Evolutionary conservation across 2,329 filamentous ascomycete genomes (phyloP).

Genomic region (Trichoderma sp.): DNA sequence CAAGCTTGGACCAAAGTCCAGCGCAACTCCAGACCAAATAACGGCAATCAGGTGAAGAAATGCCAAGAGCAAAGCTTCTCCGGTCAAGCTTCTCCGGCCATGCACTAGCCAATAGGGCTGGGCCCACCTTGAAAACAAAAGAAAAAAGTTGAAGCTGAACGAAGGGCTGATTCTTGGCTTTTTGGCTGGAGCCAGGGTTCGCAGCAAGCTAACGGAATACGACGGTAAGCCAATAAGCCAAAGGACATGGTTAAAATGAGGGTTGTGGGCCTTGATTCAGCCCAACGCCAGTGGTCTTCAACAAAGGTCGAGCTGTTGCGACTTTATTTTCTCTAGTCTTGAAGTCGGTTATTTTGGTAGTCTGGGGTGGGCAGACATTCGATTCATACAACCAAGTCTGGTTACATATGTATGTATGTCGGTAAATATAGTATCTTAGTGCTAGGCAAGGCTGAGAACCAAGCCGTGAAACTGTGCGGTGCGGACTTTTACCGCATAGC

Average conservation of each 20-base stretch:
- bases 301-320: not conserved
- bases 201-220: not conserved
- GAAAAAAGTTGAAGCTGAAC: not conserved
- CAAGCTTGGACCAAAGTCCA: not conserved
- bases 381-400: not conserved
- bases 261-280: not conserved
- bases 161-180: not conserved
- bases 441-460: not conserved
- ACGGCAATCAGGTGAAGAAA: not conserved
- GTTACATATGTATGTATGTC: not conserved
- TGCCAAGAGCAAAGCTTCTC: not conserved
- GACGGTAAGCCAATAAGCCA: not conserved
- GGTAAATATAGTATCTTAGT: not conserved
- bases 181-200: not conserved
- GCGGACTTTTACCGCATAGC: not conserved
- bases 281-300: not conserved
- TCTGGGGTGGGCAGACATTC: not conserved
- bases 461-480: not conserved
- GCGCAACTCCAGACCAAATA: not conserved
- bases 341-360: not conserved
- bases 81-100: not conserved
- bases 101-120: conserved; percentile 1
- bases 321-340: not conserved
- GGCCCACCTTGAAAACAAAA: not conserved
- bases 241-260: not conserved